These are phyloP conservation scores for Cicer judaicum DNA, from an alignment of 306 rosid species.

Conservation along the genomic window DNA sequence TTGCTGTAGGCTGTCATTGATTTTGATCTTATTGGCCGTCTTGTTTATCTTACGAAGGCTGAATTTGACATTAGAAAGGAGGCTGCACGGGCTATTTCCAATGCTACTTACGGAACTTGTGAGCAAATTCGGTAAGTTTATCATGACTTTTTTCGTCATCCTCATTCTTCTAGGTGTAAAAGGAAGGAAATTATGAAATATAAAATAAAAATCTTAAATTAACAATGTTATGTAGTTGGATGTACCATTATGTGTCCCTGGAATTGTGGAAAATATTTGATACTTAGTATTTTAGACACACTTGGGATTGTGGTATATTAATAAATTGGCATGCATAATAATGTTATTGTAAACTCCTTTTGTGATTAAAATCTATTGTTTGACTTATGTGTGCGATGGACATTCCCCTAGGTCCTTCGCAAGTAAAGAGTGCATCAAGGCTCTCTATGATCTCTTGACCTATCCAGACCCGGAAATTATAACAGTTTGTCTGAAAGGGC, in stretches of 20 bases:
- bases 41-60: constrained; percentile 70
- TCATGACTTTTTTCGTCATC: neutral
- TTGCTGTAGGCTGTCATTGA: constrained; percentile 65
- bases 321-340: neutral
- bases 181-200: neutral
- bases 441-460: constrained; percentile 53
- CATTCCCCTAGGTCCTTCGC: constrained; percentile 53
- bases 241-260: no score
- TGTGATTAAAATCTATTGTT: neutral
- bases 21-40: constrained; percentile 66
- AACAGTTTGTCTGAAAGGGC: constrained; percentile 83
- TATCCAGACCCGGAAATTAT: constrained; percentile 85
- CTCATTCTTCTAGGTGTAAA: neutral
- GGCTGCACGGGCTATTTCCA: constrained; percentile 2
- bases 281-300: neutral
- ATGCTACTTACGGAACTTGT: constrained; percentile 69
- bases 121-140: constrained; percentile 9
- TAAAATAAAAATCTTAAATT: neutral
- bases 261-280: neutral
- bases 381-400: neutral
- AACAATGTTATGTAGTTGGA: neutral
- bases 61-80: constrained; percentile 78
- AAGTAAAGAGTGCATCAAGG: constrained; percentile 51
- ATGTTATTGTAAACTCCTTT: no score
- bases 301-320: neutral